Evolutionary conservation across 2,329 filamentous ascomycete genomes (phyloP), one percentile per base, ranked within the genome.

Genomic region (Trichoderma sp.): DNA sequence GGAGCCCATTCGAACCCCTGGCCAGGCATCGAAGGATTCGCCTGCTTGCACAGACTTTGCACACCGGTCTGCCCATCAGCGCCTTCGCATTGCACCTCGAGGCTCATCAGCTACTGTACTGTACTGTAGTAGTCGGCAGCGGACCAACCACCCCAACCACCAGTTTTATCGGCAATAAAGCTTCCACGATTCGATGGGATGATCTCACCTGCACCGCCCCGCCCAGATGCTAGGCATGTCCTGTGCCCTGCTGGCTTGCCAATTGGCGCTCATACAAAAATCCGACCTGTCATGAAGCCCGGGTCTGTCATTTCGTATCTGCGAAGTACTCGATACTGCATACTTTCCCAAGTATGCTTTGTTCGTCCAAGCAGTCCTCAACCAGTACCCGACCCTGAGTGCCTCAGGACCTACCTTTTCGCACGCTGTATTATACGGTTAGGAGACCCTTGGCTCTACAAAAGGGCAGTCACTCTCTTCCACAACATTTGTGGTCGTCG

Each of bases 171-270:
- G 41, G 50, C 50, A 55, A 47, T 45, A 55, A 55, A 28, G 50
- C 59, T 55, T 54, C 30, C 10, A 55, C 59, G 59, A 63, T 63
- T 54, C 26, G 50, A 63, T 63, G 50, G 59, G 50, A 63, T 63
- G 59, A 63, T 63, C 59, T 63, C 50, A 55, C 50, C 44, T 54
- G 59, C 59, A 54, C 50, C 26, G 50, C 59, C 59, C 59, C 59
- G 41, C 50, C 59, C 50, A 21, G 26, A 51, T 55, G 59, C 41
- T 28, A 55, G 41, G 59, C 59, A 63, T 63, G 50, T 63, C 34
- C 21, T 19, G 50, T 55, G 52, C 50, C 59, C 59, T 63, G 50
- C 14, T 14, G 17, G 43, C 26, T 55, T 45, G 48, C 17, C 48
- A 47, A 51, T 63, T 63, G 28, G 50, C 50, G 41, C 50, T 43